These are phyloP conservation scores for Glarea lozoyensis DNA, from an alignment of 495 filamentous ascomycete genomes.

Conservation along the genomic window DNA sequence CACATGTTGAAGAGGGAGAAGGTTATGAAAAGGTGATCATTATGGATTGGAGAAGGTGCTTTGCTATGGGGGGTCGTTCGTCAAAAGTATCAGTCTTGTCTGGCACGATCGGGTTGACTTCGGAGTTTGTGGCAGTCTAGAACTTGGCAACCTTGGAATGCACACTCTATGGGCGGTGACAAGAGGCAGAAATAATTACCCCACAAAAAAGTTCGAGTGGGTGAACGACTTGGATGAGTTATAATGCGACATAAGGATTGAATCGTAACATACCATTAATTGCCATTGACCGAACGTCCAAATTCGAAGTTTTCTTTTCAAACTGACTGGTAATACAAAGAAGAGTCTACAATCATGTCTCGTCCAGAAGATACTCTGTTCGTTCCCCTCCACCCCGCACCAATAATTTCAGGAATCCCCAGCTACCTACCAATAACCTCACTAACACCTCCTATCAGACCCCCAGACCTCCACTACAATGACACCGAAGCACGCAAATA, in stretches of 20 bases:
- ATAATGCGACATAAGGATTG: too few relatives aligned
- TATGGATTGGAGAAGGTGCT: not conserved
- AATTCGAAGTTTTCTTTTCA: too few relatives aligned
- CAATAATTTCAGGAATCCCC: too few relatives aligned
- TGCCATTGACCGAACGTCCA: too few relatives aligned
- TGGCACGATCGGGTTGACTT: too few relatives aligned
- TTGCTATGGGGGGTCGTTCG: not conserved
- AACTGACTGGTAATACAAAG: constrained; percentile 17
- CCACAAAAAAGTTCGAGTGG: constrained; percentile 12
- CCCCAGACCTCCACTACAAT: constrained; percentile 94
- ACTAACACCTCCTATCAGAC: constrained; percentile 36
- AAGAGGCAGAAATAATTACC: constrained; percentile 1
- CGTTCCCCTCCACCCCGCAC: constrained; percentile 16
- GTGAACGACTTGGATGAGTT: too few relatives aligned
- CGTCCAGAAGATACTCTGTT: constrained; percentile 92
- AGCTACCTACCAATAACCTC: constrained; percentile 8
- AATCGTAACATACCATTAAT: too few relatives aligned
- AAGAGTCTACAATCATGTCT: constrained; percentile 59
- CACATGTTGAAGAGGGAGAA: constrained; percentile 50
- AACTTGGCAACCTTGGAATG: not conserved
- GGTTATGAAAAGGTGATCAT: constrained; percentile 15
- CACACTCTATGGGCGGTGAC: constrained; percentile 1
- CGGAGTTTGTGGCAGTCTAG: not conserved
- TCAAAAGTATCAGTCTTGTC: too few relatives aligned
- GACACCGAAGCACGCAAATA: constrained; percentile 92